Conservation (phyloP, 2,329 filamentous ascomycete genomes). For the Seiridium unicorne region DNA sequence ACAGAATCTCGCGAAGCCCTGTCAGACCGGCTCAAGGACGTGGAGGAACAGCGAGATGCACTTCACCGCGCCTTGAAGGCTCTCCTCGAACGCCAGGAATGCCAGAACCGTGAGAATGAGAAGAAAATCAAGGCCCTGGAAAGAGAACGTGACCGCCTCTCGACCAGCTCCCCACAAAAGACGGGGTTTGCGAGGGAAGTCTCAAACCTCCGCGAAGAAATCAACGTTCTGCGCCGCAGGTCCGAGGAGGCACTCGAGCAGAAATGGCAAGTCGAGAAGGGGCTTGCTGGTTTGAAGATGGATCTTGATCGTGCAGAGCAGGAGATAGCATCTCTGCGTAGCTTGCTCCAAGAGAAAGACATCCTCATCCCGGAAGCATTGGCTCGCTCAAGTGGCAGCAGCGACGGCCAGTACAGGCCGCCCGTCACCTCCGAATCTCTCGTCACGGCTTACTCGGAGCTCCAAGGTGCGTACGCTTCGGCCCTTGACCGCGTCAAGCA, state of each 20-base stretch:
- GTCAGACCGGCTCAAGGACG: slow-evolving; percentile 81
- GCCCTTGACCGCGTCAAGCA: slow-evolving; percentile 66
- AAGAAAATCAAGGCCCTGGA: slow-evolving; percentile 79
- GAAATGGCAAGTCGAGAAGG: slow-evolving; percentile 95
- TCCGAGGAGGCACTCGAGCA: slow-evolving; percentile 93
- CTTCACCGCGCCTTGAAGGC: slow-evolving; percentile 84
- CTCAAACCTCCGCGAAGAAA: slow-evolving; percentile 74
- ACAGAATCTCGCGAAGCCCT: slow-evolving; percentile 65
- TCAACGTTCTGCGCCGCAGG: slow-evolving; percentile 77
- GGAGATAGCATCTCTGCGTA: slow-evolving; percentile 81
- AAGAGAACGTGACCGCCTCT: slow-evolving; percentile 71
- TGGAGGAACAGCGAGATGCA: slow-evolving; percentile 90
- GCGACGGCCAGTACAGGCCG: slow-evolving; percentile 34
- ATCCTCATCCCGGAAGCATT: slow-evolving; percentile 67
- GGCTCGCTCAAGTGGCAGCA: slow-evolving; percentile 40
- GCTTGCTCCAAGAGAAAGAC: slow-evolving; percentile 78
- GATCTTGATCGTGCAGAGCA: slow-evolving; percentile 93
- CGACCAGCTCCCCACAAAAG: slow-evolving; percentile 67
- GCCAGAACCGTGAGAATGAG: slow-evolving; percentile 78
- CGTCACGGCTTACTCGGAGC: slow-evolving; percentile 69
- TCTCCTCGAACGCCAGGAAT: slow-evolving; percentile 80
- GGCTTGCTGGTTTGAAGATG: slow-evolving; percentile 86
- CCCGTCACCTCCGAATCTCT: slow-evolving; percentile 69
- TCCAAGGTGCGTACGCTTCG: slow-evolving; percentile 69
- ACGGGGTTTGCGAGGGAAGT: slow-evolving; percentile 85